Conservation (phyloP, 2,329 filamentous ascomycete species). For the Ascochyta fabae region DNA sequence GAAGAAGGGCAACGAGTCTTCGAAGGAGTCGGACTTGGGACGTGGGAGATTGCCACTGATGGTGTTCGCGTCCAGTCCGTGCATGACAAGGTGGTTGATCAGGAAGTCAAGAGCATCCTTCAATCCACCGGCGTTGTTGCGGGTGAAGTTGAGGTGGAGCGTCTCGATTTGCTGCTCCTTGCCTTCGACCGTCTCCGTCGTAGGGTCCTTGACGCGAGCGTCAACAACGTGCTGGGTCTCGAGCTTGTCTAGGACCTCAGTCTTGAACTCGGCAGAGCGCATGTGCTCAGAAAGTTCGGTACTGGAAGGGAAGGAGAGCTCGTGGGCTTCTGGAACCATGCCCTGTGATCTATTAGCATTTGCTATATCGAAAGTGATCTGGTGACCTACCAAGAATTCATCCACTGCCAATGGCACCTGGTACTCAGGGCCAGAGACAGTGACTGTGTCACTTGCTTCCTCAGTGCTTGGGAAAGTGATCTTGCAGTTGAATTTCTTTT, state of each 20-base stretch:
- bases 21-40: constrained; percentile 98
- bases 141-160: constrained; percentile 72
- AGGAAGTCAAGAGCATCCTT: constrained; percentile 97
- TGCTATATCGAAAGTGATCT: not conserved
- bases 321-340: constrained; percentile 97
- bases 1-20: constrained; percentile 95
- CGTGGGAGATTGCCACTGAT: constrained; percentile 95
- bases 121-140: constrained; percentile 94
- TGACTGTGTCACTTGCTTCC: constrained; percentile 94
- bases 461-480: constrained; percentile 98
- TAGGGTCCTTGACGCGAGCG: constrained; percentile 69
- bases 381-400: constrained; percentile 74
- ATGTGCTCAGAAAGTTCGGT: constrained; percentile 81
- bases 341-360: constrained; percentile 62
- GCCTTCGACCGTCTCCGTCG: constrained; percentile 49
- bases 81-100: constrained; percentile 81
- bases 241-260: constrained; percentile 81
- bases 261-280: constrained; percentile 78
- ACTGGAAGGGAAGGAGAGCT: constrained; percentile 81
- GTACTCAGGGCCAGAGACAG: constrained; percentile 95
- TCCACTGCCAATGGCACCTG: constrained; percentile 97
- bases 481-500: constrained; percentile 99
- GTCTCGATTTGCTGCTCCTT: constrained; percentile 54
- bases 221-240: constrained; percentile 93
- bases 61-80: constrained; percentile 81